Conservation (phyloP, 352 stramenopile species). For the Peronospora tabacina region DNA sequence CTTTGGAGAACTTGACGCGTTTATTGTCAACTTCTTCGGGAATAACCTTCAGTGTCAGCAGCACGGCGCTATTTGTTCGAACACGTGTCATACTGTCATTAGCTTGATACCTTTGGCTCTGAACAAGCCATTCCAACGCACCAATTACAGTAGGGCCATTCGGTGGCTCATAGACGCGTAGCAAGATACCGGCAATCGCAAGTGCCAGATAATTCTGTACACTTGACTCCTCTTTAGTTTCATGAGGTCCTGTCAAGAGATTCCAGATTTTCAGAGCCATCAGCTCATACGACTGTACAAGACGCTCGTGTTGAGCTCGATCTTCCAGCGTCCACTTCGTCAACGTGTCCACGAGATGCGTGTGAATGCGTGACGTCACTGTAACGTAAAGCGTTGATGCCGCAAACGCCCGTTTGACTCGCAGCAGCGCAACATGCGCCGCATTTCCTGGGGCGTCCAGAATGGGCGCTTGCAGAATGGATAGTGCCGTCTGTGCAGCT, state of each 20-base stretch:
- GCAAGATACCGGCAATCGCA: slow-evolving; percentile 66
- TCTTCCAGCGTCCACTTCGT: slow-evolving; percentile 45
- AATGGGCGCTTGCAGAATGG: slow-evolving; percentile 50
- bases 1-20: slow-evolving; percentile 70
- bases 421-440: slow-evolving; percentile 27
- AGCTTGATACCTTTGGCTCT: slow-evolving; percentile 55
- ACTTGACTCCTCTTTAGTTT: slow-evolving; percentile 40
- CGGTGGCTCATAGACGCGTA: slow-evolving; percentile 68
- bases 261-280: slow-evolving; percentile 76
- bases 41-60: slow-evolving; percentile 69
- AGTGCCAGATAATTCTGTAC: slow-evolving; percentile 68
- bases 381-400: slow-evolving; percentile 68
- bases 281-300: slow-evolving; percentile 52
- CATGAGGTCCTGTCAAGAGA: slow-evolving; percentile 53
- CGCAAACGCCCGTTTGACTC: slow-evolving; percentile 55
- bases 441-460: slow-evolving; percentile 23
- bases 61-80: slow-evolving; percentile 65
- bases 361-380: slow-evolving; percentile 57
- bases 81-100: slow-evolving; percentile 32
- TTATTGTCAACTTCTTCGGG: slow-evolving; percentile 74
- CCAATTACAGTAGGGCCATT: slow-evolving; percentile 39
- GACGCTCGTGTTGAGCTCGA: slow-evolving; percentile 37
- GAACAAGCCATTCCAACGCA: slow-evolving; percentile 69
- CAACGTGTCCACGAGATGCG: slow-evolving; percentile 62
- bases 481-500: slow-evolving; percentile 43